Conservation (phyloP, 2,329 filamentous ascomycete genomes). For the Colletotrichum caudatum region DNA sequence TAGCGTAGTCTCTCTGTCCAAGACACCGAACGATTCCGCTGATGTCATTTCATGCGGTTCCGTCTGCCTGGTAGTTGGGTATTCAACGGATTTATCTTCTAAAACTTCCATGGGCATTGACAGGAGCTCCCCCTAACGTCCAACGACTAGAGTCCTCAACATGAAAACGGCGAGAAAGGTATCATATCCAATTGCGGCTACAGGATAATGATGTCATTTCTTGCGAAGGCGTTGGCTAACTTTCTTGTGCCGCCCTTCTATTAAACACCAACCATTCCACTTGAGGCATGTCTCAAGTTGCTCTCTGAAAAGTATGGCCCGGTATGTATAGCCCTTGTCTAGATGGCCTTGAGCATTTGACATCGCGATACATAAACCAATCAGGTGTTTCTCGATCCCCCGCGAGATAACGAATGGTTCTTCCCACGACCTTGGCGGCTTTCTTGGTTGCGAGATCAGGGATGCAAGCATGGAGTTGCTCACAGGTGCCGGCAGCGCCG, state of each 20-base stretch:
- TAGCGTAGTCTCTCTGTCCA: background rate
- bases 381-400: background rate
- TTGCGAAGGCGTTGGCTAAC: background rate
- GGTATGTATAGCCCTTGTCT: background rate
- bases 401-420: background rate
- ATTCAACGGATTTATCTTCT: background rate
- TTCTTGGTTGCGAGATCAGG: slow-evolving; percentile 8
- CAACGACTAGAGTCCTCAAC: background rate
- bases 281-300: background rate
- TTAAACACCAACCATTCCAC: background rate
- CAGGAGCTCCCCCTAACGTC: background rate
- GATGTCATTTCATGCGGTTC: background rate
- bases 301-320: background rate
- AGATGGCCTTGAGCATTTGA: background rate
- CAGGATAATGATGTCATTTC: background rate
- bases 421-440: background rate
- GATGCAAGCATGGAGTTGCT: background rate
- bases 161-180: background rate
- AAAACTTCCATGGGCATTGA: no score
- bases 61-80: background rate
- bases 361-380: background rate
- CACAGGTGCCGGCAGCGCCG: background rate
- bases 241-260: background rate
- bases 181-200: background rate
- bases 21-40: background rate